Conservation (phyloP, 805 yeast species). For the Ogataea thermomethanolica region DNA sequence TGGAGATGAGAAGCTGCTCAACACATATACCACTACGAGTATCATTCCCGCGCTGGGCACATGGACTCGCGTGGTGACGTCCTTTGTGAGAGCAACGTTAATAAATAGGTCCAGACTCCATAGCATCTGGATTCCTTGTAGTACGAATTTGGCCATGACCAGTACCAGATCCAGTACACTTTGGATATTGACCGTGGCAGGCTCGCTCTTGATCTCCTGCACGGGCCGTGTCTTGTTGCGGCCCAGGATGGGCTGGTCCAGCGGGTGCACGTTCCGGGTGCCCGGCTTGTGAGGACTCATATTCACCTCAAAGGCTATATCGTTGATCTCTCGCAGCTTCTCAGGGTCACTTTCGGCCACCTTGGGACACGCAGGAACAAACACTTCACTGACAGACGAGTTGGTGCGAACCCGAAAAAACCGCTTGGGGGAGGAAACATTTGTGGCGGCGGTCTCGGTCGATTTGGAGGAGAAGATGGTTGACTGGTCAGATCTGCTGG, state of each 20-base stretch:
- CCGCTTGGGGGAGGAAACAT: constrained; percentile 9
- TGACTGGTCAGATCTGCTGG: constrained; percentile 17
- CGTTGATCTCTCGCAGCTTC: constrained; percentile 21
- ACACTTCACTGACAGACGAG: constrained; percentile 8
- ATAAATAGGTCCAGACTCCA: constrained; percentile 31
- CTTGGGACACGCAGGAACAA: constrained; percentile 10
- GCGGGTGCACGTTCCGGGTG: constrained; percentile 28
- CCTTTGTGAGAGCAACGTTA: constrained; percentile 23
- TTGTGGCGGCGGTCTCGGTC: constrained; percentile 11
- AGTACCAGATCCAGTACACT: constrained; percentile 16
- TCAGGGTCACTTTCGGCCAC: constrained; percentile 9
- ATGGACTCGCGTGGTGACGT: constrained; percentile 24
- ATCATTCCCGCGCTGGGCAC: constrained; percentile 23
- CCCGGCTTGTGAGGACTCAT: constrained; percentile 11
- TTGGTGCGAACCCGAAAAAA: constrained; percentile 15
- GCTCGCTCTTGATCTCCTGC: not conserved
- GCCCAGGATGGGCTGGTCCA: constrained; percentile 29
- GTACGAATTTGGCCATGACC: constrained; percentile 7
- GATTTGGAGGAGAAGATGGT: constrained; percentile 17
- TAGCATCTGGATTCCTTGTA: constrained; percentile 10
- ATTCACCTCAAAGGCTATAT: constrained; percentile 31
- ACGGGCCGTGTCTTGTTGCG: not conserved
- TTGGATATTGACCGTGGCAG: constrained; percentile 1
- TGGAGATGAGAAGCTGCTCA: constrained; percentile 9
- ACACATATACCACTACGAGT: constrained; percentile 14